phyloP scores from a whole-genome alignment of 1,139 yeast genomes.

The Geotrichum cucujoidarum region DNA sequence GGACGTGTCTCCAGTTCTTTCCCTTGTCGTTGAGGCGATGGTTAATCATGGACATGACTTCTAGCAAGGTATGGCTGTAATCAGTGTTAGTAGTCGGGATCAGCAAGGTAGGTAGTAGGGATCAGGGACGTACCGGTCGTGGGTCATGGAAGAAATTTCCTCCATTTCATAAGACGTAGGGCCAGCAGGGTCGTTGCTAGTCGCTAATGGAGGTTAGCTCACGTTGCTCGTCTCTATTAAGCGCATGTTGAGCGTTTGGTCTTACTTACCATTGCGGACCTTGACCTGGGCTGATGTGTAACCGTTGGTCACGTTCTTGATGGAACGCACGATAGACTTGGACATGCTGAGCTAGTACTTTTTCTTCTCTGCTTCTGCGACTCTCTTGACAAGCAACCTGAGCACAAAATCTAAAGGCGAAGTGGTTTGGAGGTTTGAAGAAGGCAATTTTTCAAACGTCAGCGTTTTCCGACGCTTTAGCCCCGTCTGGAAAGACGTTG shows the following conservation, averaged over 20 bases:
- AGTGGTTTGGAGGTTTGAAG: too few species aligned
- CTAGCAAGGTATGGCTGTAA: constrained; percentile 71
- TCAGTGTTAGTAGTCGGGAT: not conserved
- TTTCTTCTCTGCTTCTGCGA: too few species aligned
- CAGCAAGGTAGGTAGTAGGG: not conserved
- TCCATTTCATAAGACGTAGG: constrained; percentile 82
- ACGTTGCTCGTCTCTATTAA: not conserved
- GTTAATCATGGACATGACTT: constrained; percentile 93
- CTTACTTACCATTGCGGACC: constrained; percentile 58
- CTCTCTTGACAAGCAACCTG: too few species aligned
- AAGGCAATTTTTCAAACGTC: too few species aligned
- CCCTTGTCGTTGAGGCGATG: constrained; percentile 93
- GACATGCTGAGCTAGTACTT: constrained; percentile 50
- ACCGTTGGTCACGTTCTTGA: constrained; percentile 91
- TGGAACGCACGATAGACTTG: constrained; percentile 73
- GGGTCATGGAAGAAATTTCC: constrained; percentile 72
- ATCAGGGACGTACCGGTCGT: constrained; percentile 41
- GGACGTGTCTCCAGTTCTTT: constrained; percentile 96
- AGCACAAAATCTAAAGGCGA: too few species aligned
- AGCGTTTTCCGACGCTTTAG: too few species aligned
- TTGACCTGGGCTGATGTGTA: constrained; percentile 80
- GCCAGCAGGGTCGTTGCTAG: constrained; percentile 83
- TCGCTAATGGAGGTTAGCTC: constrained; percentile 44
- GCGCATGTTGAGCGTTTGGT: not conserved
- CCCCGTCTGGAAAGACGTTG: too few species aligned